Percentiles rank a stretch among this genome's conserved stretches.
Conservation (phyloP, 495 filamentous ascomycete genomes). For the Cenococcum geophilum region DNA sequence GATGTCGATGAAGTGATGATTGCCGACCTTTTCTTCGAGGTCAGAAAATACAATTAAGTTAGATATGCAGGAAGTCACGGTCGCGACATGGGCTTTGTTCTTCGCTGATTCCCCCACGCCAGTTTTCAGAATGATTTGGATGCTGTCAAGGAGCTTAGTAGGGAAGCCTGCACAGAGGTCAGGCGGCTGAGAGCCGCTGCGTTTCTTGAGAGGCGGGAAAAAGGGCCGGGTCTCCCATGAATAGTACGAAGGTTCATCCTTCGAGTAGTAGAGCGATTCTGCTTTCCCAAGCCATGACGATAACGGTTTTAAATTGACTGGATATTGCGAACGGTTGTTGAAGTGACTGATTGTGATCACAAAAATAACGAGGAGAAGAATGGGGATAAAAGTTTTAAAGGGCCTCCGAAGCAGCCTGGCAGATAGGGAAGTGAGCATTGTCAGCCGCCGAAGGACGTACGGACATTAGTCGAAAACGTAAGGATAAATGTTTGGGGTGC, state of each 20-base stretch:
- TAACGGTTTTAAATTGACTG: not conserved
- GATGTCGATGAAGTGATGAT: conserved; percentile 40
- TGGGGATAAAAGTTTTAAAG: not conserved
- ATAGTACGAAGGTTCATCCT: not conserved
- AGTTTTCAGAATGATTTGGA: conserved; percentile 43
- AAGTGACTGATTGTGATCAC: not conserved
- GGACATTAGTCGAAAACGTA: not conserved
- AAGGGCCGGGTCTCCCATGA: not conserved
- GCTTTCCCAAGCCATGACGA: not conserved
- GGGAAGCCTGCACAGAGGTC: conserved; percentile 40
- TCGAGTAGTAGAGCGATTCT: not conserved
- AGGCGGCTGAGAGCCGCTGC: not conserved
- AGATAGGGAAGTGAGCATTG: not conserved
- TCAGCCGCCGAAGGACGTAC: not conserved
- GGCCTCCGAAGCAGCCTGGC: not conserved
- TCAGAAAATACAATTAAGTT: conserved; percentile 47
- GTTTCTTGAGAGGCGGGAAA: not conserved
- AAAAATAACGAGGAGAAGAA: not conserved
- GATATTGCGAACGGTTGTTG: not conserved
- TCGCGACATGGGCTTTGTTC: conserved; percentile 37
- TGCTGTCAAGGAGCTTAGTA: conserved; percentile 30
- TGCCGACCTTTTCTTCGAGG: conserved; percentile 41
- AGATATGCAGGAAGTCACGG: conserved; percentile 40
- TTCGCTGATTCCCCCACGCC: conserved; percentile 36
- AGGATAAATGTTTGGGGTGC: not conserved